These are phyloP conservation scores for Carex scoparia DNA, from an alignment of 176 grass and related monocot genomes.

Conservation along the genomic window DNA sequence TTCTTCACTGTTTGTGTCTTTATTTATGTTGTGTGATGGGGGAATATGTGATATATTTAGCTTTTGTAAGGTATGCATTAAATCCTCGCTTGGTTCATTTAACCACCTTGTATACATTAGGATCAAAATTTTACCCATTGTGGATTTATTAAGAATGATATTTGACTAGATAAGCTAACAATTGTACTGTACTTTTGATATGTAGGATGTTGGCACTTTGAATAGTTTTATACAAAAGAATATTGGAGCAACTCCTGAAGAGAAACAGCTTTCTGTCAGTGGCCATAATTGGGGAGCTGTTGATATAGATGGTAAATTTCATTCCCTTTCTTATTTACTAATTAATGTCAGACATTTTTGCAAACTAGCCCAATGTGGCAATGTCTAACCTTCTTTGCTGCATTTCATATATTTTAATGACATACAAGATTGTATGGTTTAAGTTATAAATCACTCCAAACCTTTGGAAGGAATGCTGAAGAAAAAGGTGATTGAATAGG, in stretches of 20 bases:
- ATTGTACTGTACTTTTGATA: constrained; percentile 1
- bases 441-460: not conserved
- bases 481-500: not conserved
- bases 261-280: constrained; percentile 81
- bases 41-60: constrained; percentile 1
- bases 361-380: not conserved
- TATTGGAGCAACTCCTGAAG: constrained; percentile 56
- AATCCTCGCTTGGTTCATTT: not conserved
- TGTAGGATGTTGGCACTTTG: constrained; percentile 75
- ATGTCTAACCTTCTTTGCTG: not conserved
- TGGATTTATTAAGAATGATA: constrained; percentile 7
- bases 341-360: not conserved
- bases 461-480: not conserved
- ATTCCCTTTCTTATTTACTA: constrained; percentile 14
- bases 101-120: not conserved
- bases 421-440: not conserved
- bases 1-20: not conserved
- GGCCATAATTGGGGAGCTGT: constrained; percentile 85
- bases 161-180: not conserved
- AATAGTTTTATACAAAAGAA: constrained; percentile 78
- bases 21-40: not conserved
- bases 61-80: not conserved
- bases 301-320: constrained; percentile 68
- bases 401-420: not conserved
- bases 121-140: constrained; percentile 6